Base-by-base conservation (phyloP, 2,329 filamentous ascomycete genomes). In the Trichoderma hamatum region DNA sequence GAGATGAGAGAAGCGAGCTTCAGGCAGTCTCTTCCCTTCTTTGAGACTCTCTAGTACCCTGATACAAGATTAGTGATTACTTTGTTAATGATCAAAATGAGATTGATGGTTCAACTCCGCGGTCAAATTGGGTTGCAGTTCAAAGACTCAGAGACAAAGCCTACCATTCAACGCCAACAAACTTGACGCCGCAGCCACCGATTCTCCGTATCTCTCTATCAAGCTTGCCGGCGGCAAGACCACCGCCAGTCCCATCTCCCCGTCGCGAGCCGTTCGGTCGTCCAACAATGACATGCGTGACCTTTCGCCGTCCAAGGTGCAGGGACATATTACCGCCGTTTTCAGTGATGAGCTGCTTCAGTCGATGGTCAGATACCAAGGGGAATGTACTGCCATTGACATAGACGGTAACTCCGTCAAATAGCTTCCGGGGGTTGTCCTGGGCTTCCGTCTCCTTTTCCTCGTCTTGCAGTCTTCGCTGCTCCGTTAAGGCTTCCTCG, bases 311-410 rank as follows among this genome's bases (percentile, higher is more conserved):
- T 11, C 88, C 90, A 11, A 97, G 86, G 69, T 89, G 85, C 43
- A 93, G 85, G 3, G 92, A 90, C 73, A 93, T 84, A 52, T 81
- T 83, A 0, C 89, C 95, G 24, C 94, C 95, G 76, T 97, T 88
- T 68, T 89, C 84, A 5, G 86, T 88, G 46, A 97, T 85, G 19
- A 96, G 79, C 67, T 90, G 89, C 82, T 96, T 96, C 69, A 97
- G 86, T 77, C 88, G 91, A 81, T 97, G 92, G 78, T 97, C 94
- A 16, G 92, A 96, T 71, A 97, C 86, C 28, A 88, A 79, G 1
- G 94, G 94, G 70, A 89, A 86, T 2, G 93, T 97, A 73, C 92
- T 94, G 70, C 94, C 94, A 79, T 97, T 97, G 79, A 97, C 86
- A 80, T 95, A 96, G 74, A 97, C 86, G 63, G 88, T 89, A 26